Evolutionary conservation across 1,139 yeast genomes (phyloP).

Genomic region (Diutina rugosa): DNA sequence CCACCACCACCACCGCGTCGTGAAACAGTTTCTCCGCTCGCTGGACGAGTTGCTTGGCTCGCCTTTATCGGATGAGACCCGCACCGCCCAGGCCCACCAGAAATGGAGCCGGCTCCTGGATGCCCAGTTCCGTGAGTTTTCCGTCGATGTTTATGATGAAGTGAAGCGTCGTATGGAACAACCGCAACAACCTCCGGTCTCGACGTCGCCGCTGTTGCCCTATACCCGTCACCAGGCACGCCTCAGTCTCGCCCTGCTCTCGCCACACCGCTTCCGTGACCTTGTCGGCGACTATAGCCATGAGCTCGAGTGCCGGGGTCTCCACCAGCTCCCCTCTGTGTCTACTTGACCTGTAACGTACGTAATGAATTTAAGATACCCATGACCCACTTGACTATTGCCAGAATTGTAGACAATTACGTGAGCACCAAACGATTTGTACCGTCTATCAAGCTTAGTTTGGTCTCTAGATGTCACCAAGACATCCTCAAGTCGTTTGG

Average conservation of each 20-base stretch:
- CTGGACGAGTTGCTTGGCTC: not conserved
- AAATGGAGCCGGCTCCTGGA: not conserved
- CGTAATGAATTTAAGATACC: not conserved
- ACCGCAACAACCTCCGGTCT: not conserved
- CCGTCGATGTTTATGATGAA: not conserved
- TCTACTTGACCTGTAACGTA: not conserved
- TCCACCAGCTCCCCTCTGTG: not conserved
- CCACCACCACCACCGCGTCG: not conserved
- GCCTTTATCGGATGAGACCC: not conserved
- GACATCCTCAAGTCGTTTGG: too few relatives aligned
- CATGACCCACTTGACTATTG: too few relatives aligned
- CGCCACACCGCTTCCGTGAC: not conserved
- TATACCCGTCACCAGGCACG: not conserved
- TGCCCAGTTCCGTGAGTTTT: not conserved
- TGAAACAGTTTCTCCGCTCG: not conserved
- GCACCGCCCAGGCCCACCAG: not conserved
- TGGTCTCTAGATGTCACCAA: too few relatives aligned
- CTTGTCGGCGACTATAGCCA: not conserved
- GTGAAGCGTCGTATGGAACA: not conserved
- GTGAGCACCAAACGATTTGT: too few relatives aligned
- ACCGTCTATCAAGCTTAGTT: too few relatives aligned
- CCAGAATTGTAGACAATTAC: too few relatives aligned
- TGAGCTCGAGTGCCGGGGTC: not conserved
- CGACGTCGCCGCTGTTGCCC: not conserved
- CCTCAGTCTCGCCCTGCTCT: not conserved